phyloP scores from a whole-genome alignment of 345 rosid genomes.

The Aurinia saxatilis region DNA sequence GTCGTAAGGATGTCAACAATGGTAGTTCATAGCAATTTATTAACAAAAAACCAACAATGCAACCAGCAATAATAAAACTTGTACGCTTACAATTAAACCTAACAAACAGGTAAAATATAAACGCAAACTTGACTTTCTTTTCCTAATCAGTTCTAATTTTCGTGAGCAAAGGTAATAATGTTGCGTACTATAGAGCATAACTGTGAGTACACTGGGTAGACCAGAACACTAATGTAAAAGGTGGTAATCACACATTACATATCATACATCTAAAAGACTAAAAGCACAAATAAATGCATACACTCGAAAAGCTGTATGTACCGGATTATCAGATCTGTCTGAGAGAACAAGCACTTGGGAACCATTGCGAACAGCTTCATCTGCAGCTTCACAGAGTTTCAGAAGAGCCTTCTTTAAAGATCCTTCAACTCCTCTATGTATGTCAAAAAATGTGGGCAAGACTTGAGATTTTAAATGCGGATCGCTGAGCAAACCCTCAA shows the following conservation, averaged over 20 bases:
- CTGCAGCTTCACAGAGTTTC: slow-evolving; percentile 93
- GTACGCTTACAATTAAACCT: not conserved
- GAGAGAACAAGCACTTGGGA: slow-evolving; percentile 92
- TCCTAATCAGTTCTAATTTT: not conserved
- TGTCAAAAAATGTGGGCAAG: slow-evolving; percentile 77
- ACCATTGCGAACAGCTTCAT: slow-evolving; percentile 95
- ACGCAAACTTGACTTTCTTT: not conserved
- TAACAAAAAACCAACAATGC: not conserved
- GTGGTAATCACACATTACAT: slow-evolving; percentile 3
- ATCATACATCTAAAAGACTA: slow-evolving; percentile 2
- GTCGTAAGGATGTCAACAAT: not conserved
- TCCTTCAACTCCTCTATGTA: slow-evolving; percentile 87
- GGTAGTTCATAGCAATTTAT: not conserved
- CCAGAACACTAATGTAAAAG: not conserved
- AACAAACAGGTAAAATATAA: not conserved
- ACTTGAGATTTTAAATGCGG: slow-evolving; percentile 56
- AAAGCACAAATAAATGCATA: not conserved
- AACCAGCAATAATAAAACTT: slow-evolving; percentile 4
- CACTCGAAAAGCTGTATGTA: slow-evolving; percentile 27
- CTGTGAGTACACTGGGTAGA: too few relatives aligned
- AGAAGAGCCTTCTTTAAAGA: slow-evolving; percentile 64
- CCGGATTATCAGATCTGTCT: slow-evolving; percentile 81
- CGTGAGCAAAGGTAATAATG: slow-evolving; percentile 3
- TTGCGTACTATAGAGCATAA: not conserved
- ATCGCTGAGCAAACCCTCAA: slow-evolving; percentile 75